Percentiles rank a stretch among this genome's conserved stretches.
Evolutionary conservation across 495 filamentous ascomycete genomes (phyloP).

Genomic region (Hypomontagnella monticulosa): DNA sequence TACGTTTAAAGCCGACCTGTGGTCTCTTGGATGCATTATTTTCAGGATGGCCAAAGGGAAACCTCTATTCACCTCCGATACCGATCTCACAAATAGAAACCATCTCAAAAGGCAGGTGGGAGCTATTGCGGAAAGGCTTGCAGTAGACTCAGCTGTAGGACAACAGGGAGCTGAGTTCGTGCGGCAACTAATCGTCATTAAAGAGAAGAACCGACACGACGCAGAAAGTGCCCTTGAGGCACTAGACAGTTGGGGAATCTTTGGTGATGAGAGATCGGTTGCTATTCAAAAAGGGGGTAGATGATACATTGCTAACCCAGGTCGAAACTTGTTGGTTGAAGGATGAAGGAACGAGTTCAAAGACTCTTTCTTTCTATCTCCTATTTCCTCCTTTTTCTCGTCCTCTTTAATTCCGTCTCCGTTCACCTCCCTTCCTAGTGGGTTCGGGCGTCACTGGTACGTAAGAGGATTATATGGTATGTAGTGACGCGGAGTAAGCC

Average conservation of each 20-base stretch:
- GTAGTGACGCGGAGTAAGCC: too few relatives aligned
- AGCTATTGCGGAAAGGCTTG: not conserved
- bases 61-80: not conserved
- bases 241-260: not conserved
- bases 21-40: slow-evolving; percentile 1
- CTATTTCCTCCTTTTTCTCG: too few relatives aligned
- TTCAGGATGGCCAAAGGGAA: not conserved
- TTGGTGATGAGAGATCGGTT: not conserved
- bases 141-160: not conserved
- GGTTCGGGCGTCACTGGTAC: too few relatives aligned
- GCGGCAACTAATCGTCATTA: not conserved
- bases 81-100: not conserved
- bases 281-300: not conserved
- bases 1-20: not conserved
- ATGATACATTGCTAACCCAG: not conserved
- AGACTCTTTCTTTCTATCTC: too few relatives aligned
- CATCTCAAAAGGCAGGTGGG: not conserved
- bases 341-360: too few relatives aligned
- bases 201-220: not conserved
- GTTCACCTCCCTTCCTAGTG: too few relatives aligned
- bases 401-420: too few relatives aligned
- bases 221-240: not conserved
- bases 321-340: too few relatives aligned
- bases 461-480: too few relatives aligned
- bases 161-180: not conserved